These are phyloP conservation scores for Saccharomycopsis olivae DNA, from an alignment of 805 yeast species.

Conservation along the genomic window DNA sequence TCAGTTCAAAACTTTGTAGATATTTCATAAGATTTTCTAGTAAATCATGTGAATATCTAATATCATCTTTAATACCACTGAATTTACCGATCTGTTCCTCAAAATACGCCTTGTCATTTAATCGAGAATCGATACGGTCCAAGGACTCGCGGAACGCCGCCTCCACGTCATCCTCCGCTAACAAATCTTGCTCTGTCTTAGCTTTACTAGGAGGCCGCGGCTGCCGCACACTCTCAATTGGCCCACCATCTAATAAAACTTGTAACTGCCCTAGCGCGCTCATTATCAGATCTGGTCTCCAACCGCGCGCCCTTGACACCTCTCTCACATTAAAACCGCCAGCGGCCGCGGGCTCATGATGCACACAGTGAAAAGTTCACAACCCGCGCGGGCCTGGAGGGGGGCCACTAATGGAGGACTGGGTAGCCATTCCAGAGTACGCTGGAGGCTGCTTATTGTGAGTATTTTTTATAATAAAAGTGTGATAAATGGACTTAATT, in stretches of 20 bases:
- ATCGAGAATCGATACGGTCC: neutral
- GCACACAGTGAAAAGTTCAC: too few relatives aligned
- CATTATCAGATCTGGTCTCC: neutral
- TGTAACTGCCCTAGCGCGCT: neutral
- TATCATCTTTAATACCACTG: neutral
- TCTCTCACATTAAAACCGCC: too few relatives aligned
- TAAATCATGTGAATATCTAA: neutral
- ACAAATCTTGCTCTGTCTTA: constrained; percentile 2
- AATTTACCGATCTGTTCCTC: neutral
- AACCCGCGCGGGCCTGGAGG: too few relatives aligned
- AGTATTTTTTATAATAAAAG: too few relatives aligned
- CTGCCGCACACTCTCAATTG: too few relatives aligned
- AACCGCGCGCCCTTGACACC: neutral
- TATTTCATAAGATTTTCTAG: constrained; percentile 22
- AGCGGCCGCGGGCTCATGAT: too few relatives aligned
- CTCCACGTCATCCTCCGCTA: constrained; percentile 4
- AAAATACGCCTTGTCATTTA: neutral
- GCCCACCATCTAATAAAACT: neutral
- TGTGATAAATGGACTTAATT: too few relatives aligned
- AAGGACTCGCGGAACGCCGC: neutral
- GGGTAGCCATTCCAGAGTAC: too few relatives aligned
- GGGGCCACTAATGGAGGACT: too few relatives aligned
- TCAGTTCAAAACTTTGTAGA: constrained; percentile 44
- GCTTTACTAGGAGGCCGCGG: constrained; percentile 1
- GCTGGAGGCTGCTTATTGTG: too few relatives aligned